A percentile compares a stretch with the other conserved stretches of the same genome.
Conservation (phyloP, 768 basidiomycete species). For the Coprinopsis strossmayeri region DNA sequence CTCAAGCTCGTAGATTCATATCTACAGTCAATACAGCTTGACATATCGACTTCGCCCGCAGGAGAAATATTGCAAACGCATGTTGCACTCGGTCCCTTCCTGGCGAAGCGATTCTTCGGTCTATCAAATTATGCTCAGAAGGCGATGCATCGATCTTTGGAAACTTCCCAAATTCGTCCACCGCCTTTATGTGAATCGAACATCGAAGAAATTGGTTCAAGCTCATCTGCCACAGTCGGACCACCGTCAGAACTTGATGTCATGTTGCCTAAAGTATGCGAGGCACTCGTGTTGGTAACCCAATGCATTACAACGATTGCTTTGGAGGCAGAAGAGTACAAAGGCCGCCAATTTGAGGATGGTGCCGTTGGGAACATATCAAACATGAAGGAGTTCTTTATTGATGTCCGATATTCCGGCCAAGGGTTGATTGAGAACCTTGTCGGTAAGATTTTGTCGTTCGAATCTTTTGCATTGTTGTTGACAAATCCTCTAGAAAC, state of each 20-base stretch:
- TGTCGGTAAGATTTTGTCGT: slow-evolving; percentile 39
- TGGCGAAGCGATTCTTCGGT: slow-evolving; percentile 55
- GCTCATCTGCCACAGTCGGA: slow-evolving; percentile 7
- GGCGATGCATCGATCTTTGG: slow-evolving; percentile 45
- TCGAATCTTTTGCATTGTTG: slow-evolving; percentile 4
- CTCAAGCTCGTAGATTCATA: slow-evolving; percentile 86
- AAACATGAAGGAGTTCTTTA: slow-evolving; percentile 36
- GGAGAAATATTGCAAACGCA: slow-evolving; percentile 31
- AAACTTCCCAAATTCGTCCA: slow-evolving; percentile 12
- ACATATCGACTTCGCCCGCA: slow-evolving; percentile 22
- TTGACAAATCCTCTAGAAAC: slow-evolving; percentile 41
- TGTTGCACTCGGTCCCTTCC: slow-evolving; percentile 44
- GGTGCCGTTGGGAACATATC: slow-evolving; percentile 15
- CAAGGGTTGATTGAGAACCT: slow-evolving; percentile 47
- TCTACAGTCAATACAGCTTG: slow-evolving; percentile 48
- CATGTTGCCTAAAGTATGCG: slow-evolving; percentile 71
- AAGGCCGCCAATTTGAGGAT: slow-evolving; percentile 12
- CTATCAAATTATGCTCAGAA: slow-evolving; percentile 52
- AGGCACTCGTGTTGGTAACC: slow-evolving; percentile 70
- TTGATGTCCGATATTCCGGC: slow-evolving; percentile 33
- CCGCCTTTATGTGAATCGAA: slow-evolving; percentile 1
- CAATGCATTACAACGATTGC: slow-evolving; percentile 69
- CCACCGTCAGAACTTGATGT: slow-evolving; percentile 49
- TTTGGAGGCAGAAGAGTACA: slow-evolving; percentile 41
- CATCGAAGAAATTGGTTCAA: slow-evolving; percentile 4